Evolutionary conservation across 257 asterid species (phyloP), one percentile per base, ranked within the genome.

Genomic region (Jacaranda mimosifolia): DNA sequence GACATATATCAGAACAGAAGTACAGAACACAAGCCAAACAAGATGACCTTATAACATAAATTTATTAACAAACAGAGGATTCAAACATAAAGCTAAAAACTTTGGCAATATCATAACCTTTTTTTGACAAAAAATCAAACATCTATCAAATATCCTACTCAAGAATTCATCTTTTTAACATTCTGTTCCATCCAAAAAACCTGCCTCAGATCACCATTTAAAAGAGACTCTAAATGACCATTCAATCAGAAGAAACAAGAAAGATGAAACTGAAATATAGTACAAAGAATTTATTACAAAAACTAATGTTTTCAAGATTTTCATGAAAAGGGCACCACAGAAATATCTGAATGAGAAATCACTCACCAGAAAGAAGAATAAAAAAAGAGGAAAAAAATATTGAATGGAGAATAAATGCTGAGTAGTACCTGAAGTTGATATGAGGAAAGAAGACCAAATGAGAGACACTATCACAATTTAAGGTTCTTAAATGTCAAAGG

Each of bases 401-500:
- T 70, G 48, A 70, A 75, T 45, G 81, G 5, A 59, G 53, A 80
- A 70, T 75, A 62, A 49, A 80, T 17, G 74, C 12, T 17, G 43
- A 40, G 48, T 13, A 66, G 62, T 72, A 80, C 51, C 72, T 56
- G 68, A 76, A 77, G 45, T 76, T 76, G 78, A 72, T 52, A 32
- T n/a, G 40, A 5, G 7, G 67, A 59, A 53, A 26, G 62, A 46
- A 69, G 62, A 73, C 70, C 66, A 57, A 42, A 46, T 18, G 59
- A 68, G 45, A 19, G 59, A 69, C 8, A 69, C 7, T 4, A 69
- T 21, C 32, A 10, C 4, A 36, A 76, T 21, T 72, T 8, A 9
- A 35, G 18, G 70, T 26, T 39, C 32, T 26, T 14, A 6, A 62
- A 72, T 49, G 69, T 46, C 64, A 77, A 52, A 82, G 56, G 36